Base-by-base conservation (phyloP, 441 rosid genomes). In the Populus tomentosa region DNA sequence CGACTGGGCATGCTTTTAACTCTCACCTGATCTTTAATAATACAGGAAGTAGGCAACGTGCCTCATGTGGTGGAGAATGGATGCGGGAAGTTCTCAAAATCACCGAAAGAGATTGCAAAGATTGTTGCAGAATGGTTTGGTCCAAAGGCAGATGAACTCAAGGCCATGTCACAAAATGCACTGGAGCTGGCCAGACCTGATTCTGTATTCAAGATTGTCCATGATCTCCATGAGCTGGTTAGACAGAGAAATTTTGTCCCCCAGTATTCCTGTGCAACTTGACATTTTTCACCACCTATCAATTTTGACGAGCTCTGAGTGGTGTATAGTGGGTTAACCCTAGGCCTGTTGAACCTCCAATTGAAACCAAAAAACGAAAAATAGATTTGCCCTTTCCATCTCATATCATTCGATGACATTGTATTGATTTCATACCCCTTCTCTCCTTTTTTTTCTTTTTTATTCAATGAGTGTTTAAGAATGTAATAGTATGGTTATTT, bases 171-270 rank as follows among this genome's bases (percentile, higher is more conserved):
- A 0, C 85, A 82, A 82, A 94, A 94, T 82, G 97, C 95, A 26
- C 73, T 92, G 73, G 89, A 88, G 91, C 81, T 94, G 11, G 97
- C 98, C 20, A 89, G 91, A 86, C 97, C 99, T 8, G 98, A 92
- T 53, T 93, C 99, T 0, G 99, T 95, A n/a, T 92, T 91, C 82
- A 94, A 94, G 90, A 95, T 95, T 69, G 97, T 95, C 77, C 92
- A 92, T 35, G 99, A 95, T 85, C 91, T 94, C 63, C 94, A 94
- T 50, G 92, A 92, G 88, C 89, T 95, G 26, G 98, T 91, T 76
- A 82, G 97, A 74, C 95, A 89, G 33, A 89, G 90, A 82, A 86
- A 84, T 77, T 75, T 79, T 70, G 81, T 87, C 24, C 93, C 98
- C 46, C 90, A 88, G n/a, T 91, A 81, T 75, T 84, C 94, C n/a